These are phyloP conservation scores for Kazachstania martiniae DNA, from an alignment of 805 yeast genomes.

Conservation along the genomic window DNA sequence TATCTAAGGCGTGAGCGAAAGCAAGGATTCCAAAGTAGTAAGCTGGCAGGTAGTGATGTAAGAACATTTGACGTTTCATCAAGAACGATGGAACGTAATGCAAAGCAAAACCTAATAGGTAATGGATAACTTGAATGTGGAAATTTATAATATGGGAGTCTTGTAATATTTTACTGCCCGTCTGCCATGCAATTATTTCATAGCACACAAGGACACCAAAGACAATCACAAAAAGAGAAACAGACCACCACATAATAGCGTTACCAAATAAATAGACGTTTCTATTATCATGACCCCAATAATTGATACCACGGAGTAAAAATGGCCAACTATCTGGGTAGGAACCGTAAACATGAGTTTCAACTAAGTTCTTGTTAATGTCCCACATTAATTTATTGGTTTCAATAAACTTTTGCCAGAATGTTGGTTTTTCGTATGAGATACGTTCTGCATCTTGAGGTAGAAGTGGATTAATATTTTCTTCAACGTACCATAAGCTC, in stretches of 20 bases:
- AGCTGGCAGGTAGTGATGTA: slow-evolving; percentile 91
- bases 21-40: slow-evolving; percentile 77
- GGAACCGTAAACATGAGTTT: slow-evolving; percentile 63
- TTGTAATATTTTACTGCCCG: slow-evolving; percentile 38
- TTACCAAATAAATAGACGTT: slow-evolving; percentile 70
- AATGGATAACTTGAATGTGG: slow-evolving; percentile 52
- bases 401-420: slow-evolving; percentile 53
- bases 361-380: slow-evolving; percentile 57
- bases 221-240: slow-evolving; percentile 40
- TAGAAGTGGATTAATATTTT: slow-evolving; percentile 43
- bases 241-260: slow-evolving; percentile 71
- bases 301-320: slow-evolving; percentile 66
- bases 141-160: slow-evolving; percentile 51
- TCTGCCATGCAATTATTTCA: slow-evolving; percentile 53
- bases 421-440: slow-evolving; percentile 42
- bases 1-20: slow-evolving; percentile 56
- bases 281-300: slow-evolving; percentile 48
- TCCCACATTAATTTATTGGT: slow-evolving; percentile 69
- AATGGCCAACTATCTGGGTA: slow-evolving; percentile 68
- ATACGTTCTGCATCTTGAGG: slow-evolving; percentile 36
- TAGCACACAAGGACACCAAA: slow-evolving; percentile 37
- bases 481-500: slow-evolving; percentile 65
- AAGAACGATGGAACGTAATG: slow-evolving; percentile 70
- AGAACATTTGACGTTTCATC: slow-evolving; percentile 87
- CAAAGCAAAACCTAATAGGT: slow-evolving; percentile 56